A percentile compares a stretch with the other conserved stretches of the same genome.
Conservation (phyloP, 176 grass and related monocot genomes). For the Saccharum officinarum region DNA sequence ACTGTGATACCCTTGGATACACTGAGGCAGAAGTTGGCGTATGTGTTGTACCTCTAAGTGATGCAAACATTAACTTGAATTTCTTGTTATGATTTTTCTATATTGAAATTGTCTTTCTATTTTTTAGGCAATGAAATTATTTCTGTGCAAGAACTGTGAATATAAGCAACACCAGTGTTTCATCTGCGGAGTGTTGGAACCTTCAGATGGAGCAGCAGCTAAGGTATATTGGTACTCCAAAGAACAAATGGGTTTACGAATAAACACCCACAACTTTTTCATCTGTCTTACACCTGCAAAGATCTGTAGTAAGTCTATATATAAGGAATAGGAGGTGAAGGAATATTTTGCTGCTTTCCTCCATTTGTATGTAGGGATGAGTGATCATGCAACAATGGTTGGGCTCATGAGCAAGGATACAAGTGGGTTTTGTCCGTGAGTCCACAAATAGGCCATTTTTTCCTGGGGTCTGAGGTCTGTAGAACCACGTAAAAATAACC, state of each 20-base stretch:
- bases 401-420: not conserved
- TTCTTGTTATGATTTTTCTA: conserved; percentile 32
- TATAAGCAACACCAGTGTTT: conserved; percentile 92
- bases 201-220: conserved; percentile 67
- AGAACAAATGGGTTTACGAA: not conserved
- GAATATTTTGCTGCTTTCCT: not conserved
- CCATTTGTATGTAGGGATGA: not conserved
- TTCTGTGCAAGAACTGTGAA: conserved; percentile 81
- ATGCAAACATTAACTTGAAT: conserved; percentile 32
- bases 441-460: not conserved
- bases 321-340: not conserved
- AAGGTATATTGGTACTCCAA: conserved; percentile 58
- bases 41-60: conserved; percentile 16
- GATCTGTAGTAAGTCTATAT: not conserved
- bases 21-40: conserved; percentile 66
- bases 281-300: not conserved
- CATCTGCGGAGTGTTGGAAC: conserved; percentile 72
- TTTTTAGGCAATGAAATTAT: conserved; percentile 74
- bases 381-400: not conserved
- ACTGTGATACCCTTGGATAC: conserved; percentile 69
- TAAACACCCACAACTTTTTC: not conserved
- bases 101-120: conserved; percentile 21
- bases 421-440: not conserved
- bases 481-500: not conserved
- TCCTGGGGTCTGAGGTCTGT: not conserved